Conservation (phyloP, 495 filamentous ascomycete genomes). For the Beverwykella pulmonaria region DNA sequence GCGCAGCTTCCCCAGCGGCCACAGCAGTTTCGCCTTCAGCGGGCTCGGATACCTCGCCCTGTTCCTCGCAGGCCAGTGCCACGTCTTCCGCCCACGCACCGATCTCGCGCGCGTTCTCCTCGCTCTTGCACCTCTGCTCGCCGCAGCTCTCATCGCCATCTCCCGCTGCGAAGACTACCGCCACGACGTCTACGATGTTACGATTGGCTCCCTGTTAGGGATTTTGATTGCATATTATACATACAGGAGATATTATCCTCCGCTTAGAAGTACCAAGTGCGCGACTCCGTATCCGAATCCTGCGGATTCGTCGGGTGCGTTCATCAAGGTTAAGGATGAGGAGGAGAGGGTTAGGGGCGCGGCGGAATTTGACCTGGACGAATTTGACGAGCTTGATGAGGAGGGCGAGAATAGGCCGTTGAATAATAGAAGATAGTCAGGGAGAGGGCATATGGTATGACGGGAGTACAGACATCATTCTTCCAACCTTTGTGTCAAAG, state of each 20-base stretch:
- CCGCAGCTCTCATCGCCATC: constrained; percentile 83
- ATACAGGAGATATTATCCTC: constrained; percentile 72
- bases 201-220: constrained; percentile 72
- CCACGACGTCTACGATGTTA: constrained; percentile 94
- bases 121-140: constrained; percentile 69
- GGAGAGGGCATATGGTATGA: not conserved
- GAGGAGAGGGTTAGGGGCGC: constrained; percentile 33
- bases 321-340: constrained; percentile 34
- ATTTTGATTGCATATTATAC: constrained; percentile 75
- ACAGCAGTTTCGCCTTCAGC: constrained; percentile 81
- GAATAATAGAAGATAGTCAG: constrained; percentile 15
- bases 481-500: too few relatives aligned
- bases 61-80: constrained; percentile 78
- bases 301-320: constrained; percentile 22
- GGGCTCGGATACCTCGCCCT: constrained; percentile 82
- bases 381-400: constrained; percentile 33
- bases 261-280: constrained; percentile 53
- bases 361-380: constrained; percentile 34
- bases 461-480: not conserved
- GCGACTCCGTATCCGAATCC: constrained; percentile 56
- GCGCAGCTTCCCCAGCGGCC: constrained; percentile 89
- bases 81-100: constrained; percentile 72
- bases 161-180: constrained; percentile 92
- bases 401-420: constrained; percentile 29
- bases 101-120: constrained; percentile 65